Evolutionary conservation across 2,329 filamentous ascomycete species (phyloP).

Genomic region (Sporothrix dimorphospora): DNA sequence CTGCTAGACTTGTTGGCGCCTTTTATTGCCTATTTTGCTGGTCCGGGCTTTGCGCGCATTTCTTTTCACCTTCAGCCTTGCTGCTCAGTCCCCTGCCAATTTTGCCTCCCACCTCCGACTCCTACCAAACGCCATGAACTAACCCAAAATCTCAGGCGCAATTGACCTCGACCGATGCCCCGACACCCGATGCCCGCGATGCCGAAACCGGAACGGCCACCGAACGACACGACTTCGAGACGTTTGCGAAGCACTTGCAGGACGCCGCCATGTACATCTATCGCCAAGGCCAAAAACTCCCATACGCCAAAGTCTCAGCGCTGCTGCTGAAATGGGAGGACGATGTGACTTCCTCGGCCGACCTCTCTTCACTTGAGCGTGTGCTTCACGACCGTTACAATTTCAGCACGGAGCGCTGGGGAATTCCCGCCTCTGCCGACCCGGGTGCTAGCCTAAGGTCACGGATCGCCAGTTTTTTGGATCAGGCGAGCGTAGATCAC

Average conservation of each 20-base stretch:
- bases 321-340: slow-evolving; percentile 66
- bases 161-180: slow-evolving; percentile 27
- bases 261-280: slow-evolving; percentile 70
- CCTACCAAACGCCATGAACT: background rate
- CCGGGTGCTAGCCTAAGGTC: slow-evolving; percentile 65
- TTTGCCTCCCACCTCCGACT: slow-evolving; percentile 10
- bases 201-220: slow-evolving; percentile 34
- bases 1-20: background rate
- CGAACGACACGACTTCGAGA: slow-evolving; percentile 65
- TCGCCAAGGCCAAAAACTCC: slow-evolving; percentile 61
- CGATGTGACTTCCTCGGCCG: slow-evolving; percentile 56
- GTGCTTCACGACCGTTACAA: slow-evolving; percentile 63
- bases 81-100: background rate
- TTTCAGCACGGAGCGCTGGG: slow-evolving; percentile 63
- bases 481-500: slow-evolving; percentile 60
- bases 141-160: slow-evolving; percentile 25
- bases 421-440: slow-evolving; percentile 62
- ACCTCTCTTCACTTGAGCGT: slow-evolving; percentile 58
- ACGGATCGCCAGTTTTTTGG: slow-evolving; percentile 62
- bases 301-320: slow-evolving; percentile 63
- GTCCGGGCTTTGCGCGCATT: slow-evolving; percentile 16
- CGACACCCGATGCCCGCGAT: slow-evolving; percentile 16
- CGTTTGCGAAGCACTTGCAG: slow-evolving; percentile 68
- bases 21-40: background rate
- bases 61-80: slow-evolving; percentile 4